Base-by-base conservation (phyloP, 345 rosid genomes). In the Acer campestre region DNA sequence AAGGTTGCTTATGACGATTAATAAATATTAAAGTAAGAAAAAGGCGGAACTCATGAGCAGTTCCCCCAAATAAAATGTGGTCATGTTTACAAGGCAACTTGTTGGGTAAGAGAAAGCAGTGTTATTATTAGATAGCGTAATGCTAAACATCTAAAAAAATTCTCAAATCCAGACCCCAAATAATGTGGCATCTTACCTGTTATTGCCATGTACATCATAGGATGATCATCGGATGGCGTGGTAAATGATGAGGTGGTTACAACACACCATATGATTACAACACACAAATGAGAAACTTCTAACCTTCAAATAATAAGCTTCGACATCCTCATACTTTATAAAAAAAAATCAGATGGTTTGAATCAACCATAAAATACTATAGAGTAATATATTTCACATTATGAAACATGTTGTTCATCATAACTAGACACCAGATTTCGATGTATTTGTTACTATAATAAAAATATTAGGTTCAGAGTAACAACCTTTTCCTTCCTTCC, bases 401-500 rank as follows among this genome's bases (percentile, higher is more conserved):
- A 49, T 49, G 7, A 56, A 56, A n/a, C 23, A 56, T 35, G 38
- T 4, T n/a, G 12, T 46, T 13, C 53, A 46, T 44, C n/a, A 6
- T 23, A 42, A 46, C 4, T n/a, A 42, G 11, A 61, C 70, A 77
- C 68, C n/a, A 3, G 65, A 56, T 25, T 42, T 20, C 13, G 14
- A 76, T 67, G 48, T 2, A 35, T 59, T 12, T 38, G 1, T 70
- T 22, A 20, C 44, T 23, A 13, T 10, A 79, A 73, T 25, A 14
- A 42, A 61, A 74, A 76, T 10, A 1, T 77, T 53, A 79, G 78
- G 81, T 73, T 78, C 62, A 67, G 20, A 81, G 79, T 22, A 78
- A 67, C 69, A 55, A 95, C 98, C 97, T 95, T 93, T 93, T 84
- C 99, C 98, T 88, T 90, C 96, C 78, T 87, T 73, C 61, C 88